Evolutionary conservation across 2,329 filamentous ascomycete genomes (phyloP).

Genomic region (Epichloe bromicola): DNA sequence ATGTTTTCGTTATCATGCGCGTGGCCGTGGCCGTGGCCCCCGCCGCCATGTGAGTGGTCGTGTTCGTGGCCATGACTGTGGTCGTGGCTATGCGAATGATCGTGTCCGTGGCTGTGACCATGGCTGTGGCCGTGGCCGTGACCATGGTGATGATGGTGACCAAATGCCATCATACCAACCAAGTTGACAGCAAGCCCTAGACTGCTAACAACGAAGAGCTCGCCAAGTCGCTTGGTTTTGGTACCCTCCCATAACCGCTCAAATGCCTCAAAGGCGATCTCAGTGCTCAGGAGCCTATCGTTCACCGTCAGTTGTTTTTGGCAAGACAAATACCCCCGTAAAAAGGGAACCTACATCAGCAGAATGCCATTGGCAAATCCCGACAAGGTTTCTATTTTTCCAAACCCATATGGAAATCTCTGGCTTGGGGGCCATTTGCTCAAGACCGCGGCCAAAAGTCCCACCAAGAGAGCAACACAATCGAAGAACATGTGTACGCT

Average conservation of each 20-base stretch:
- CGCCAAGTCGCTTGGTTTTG: slow-evolving; percentile 70
- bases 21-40: slow-evolving; percentile 10
- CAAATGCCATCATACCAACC: slow-evolving; percentile 80
- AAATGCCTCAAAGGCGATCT: slow-evolving; percentile 90
- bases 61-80: slow-evolving; percentile 25
- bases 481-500: slow-evolving; percentile 99
- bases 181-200: slow-evolving; percentile 82
- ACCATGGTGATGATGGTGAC: slow-evolving; percentile 44
- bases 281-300: slow-evolving; percentile 71
- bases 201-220: slow-evolving; percentile 79
- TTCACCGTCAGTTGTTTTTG: neutral
- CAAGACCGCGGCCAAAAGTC: slow-evolving; percentile 82
- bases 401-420: slow-evolving; percentile 86
- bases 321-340: neutral
- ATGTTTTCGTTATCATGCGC: slow-evolving; percentile 91
- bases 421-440: slow-evolving; percentile 91
- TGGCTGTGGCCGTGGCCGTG: slow-evolving; percentile 27
- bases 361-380: slow-evolving; percentile 96
- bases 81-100: slow-evolving; percentile 27
- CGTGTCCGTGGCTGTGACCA: slow-evolving; percentile 27
- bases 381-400: slow-evolving; percentile 91
- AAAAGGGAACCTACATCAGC: slow-evolving; percentile 50
- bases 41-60: slow-evolving; percentile 31
- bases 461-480: slow-evolving; percentile 82
- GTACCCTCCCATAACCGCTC: slow-evolving; percentile 76